A percentile compares a stretch with the other conserved stretches of the same genome.
Conservation (phyloP, 2,329 filamentous ascomycete species). For the Pseudogymnoascus destructans region DNA sequence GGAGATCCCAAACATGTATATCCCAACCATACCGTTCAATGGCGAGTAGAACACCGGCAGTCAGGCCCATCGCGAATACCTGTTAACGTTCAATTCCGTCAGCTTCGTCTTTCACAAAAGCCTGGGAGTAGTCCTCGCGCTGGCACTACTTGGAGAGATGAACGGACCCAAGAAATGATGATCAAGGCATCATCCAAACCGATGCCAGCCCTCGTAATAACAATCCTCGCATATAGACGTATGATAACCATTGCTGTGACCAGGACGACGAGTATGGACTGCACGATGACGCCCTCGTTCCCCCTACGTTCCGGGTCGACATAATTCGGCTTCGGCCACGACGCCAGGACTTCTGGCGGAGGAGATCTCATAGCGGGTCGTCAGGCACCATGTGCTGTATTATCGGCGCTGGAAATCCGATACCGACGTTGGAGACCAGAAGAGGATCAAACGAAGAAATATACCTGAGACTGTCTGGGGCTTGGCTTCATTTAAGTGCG, state of each 20-base stretch:
- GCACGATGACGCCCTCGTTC: slow-evolving; percentile 30
- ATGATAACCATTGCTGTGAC: slow-evolving; percentile 30
- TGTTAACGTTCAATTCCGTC: slow-evolving; percentile 10
- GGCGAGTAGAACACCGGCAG: slow-evolving; percentile 25
- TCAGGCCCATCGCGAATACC: slow-evolving; percentile 28
- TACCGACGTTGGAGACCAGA: background rate
- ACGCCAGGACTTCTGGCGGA: slow-evolving; percentile 28
- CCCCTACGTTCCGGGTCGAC: slow-evolving; percentile 33
- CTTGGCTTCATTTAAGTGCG: background rate
- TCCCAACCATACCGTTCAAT: slow-evolving; percentile 27
- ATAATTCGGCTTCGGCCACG: slow-evolving; percentile 37
- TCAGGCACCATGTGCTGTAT: background rate
- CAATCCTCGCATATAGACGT: slow-evolving; percentile 35
- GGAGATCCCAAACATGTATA: slow-evolving; percentile 30
- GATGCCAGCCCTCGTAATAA: slow-evolving; percentile 30
- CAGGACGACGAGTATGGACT: slow-evolving; percentile 29
- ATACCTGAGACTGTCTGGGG: background rate
- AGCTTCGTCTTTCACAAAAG: background rate
- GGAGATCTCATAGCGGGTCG: slow-evolving; percentile 27
- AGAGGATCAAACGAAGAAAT: background rate
- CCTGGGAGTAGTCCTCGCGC: background rate
- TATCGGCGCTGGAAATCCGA: background rate
- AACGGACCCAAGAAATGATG: slow-evolving; percentile 28
- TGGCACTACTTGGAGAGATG: background rate
- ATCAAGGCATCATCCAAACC: slow-evolving; percentile 37